Base-by-base conservation (phyloP, 139 green algal genomes). In the Tetradesmus obliquus region DNA sequence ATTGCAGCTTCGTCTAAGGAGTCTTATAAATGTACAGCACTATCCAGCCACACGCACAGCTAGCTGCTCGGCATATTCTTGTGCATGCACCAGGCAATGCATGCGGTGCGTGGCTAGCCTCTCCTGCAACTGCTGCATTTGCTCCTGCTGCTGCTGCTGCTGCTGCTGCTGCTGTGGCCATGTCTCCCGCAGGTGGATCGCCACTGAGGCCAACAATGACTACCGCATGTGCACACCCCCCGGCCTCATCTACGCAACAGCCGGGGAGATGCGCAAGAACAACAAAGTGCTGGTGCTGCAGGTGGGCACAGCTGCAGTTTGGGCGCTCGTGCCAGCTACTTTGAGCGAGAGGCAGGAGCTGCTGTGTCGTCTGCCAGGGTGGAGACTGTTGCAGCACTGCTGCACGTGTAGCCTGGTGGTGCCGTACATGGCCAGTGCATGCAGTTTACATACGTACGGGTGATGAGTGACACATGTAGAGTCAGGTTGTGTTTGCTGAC, bases 271-370 rank as follows among this genome's bases (percentile, higher is more conserved):
- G 84, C n/a, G 84, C 3, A 9, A 2, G 32, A 22, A 89, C 58
- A 89, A 89, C 84, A 89, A 89, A 80, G 84, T 89, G 17, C 58
- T 89, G 3, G 62, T 89, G 32, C 57, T 89, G 58, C 84, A 89
- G 84, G 84, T 80, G 62, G 4, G 62, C 17, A 13, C 62, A 20
- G 62, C 62, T 5, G 62, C 62, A 72, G 10, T 45, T 45, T 45
- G 32, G 32, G 32, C 32, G 32, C 32, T 45, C 32, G 32, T 45
- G 32, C 32, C 32, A 45, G 32, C 32, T 45, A 45, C 32, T 45
- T 45, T 45, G 32, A 45, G 3, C 7, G 10, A 10, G 10, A 72
- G 62, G 8, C 9, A 5, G 62, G 10, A 72, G 62, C 62, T 19
- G 62, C 62, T 22, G 9, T 72, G 62, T 13, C 7, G 57, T 66